Conservation (phyloP, 768 basidiomycete genomes). For the Tylopilus vinaceipallidus region DNA sequence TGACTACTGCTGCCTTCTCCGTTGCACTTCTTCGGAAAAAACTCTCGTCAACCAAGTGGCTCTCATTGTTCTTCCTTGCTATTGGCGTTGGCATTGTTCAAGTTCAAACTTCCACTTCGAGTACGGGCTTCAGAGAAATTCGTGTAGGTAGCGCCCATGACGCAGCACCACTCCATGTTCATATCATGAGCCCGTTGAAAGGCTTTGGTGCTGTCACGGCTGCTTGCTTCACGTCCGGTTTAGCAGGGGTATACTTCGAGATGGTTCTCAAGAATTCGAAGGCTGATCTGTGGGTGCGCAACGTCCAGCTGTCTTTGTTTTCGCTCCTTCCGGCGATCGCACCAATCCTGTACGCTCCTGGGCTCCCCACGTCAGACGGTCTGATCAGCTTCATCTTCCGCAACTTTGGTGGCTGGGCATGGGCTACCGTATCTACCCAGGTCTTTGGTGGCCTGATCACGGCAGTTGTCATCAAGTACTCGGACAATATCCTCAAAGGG, state of each 20-base stretch:
- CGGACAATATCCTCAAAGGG: slow-evolving; percentile 94
- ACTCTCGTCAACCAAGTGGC: slow-evolving; percentile 77
- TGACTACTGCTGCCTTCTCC: slow-evolving; percentile 93
- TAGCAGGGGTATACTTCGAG: slow-evolving; percentile 93
- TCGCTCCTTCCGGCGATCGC: slow-evolving; percentile 86
- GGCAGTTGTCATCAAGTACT: slow-evolving; percentile 95
- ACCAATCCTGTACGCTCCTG: slow-evolving; percentile 64
- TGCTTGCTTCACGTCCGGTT: slow-evolving; percentile 87
- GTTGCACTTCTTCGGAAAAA: slow-evolving; percentile 78
- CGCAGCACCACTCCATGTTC: slow-evolving; percentile 53
- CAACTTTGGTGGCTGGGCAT: slow-evolving; percentile 93
- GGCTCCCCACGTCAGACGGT: slow-evolving; percentile 42
- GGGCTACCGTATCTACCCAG: slow-evolving; percentile 88
- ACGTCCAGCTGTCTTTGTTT: slow-evolving; percentile 86
- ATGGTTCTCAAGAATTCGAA: slow-evolving; percentile 85
- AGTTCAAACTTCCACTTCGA: slow-evolving; percentile 64
- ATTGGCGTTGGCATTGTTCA: slow-evolving; percentile 94
- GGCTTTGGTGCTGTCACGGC: slow-evolving; percentile 82
- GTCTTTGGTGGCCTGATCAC: slow-evolving; percentile 93
- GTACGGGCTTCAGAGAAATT: slow-evolving; percentile 30
- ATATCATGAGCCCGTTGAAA: slow-evolving; percentile 78
- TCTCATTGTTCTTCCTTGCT: slow-evolving; percentile 83
- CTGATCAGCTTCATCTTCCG: slow-evolving; percentile 64
- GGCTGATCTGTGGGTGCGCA: slow-evolving; percentile 87
- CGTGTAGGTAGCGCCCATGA: slow-evolving; percentile 71